Base-by-base conservation (phyloP, 306 rosid species). In the Vachellia collinsii region DNA sequence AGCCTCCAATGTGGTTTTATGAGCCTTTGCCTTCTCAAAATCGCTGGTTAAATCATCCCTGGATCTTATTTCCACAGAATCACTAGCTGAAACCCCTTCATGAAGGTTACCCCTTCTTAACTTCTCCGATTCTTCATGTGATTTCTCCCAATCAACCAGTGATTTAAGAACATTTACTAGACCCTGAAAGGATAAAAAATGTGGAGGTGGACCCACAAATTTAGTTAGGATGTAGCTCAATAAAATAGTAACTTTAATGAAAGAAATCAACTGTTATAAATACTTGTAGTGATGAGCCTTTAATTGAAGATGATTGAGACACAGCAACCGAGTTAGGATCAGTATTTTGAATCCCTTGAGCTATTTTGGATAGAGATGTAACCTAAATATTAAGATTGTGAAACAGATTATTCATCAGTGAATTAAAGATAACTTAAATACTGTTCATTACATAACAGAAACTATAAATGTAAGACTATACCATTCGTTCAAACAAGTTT, bases 21-120 rank as follows among this genome's bases (percentile, higher is more conserved):
- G 99, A 70, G 98, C 98, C 79, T 96, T 96, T 74, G 93, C 99
- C 89, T 89, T 96, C 93, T 88, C 97, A 89, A 96, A 96, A 82
- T 90, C 85, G 54, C 89, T 91, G 62, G 93, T 82, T 72, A 82
- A 73, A 82, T 88, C 94, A 84, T 91, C 97, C 83, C 92, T 86
- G 81, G 82, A 80, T 82, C 91, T 92, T 50, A 81, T 80, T 80
- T 95, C 99, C 70, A 82, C 83, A 84, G 94, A 83, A 76, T 92
- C 99, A 46, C 80, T 85, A 75, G 79, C 82, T n/a, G 89, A 88
- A 80, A 81, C 75, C 79, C 90, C 94, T 80, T 91, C 97, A 72
- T 85, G 92, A 80, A 41, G 86, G 80, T 48, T 39, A 47, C 75
- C 85, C 85, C 81, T 87, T 74, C 81, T 63, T 81, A 83, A 88